Evolutionary conservation across 345 rosid species (phyloP), one percentile per base, ranked within the genome.

Genomic region (Anacardium occidentale): DNA sequence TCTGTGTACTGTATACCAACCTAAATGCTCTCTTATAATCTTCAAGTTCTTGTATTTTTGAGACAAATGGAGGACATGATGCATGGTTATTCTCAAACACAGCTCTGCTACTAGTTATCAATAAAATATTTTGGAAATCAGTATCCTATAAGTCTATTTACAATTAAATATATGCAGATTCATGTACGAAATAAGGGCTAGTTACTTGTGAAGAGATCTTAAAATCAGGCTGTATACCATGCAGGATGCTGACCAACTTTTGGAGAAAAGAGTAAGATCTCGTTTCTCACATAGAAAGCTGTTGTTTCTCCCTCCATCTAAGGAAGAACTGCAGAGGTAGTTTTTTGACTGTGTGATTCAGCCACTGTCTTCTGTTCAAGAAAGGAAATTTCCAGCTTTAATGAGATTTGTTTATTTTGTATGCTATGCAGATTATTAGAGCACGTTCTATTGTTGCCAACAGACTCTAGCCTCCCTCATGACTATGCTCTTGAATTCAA

Each of bases 171-270:
- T 50, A 40, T 48, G 47, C 25, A 0, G 62, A 3, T 5, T 15
- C 42, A 15, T 22, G 25, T 55, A 3, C 22, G 32, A 29, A 51
- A 29, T 45, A 24, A 21, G 21, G 64, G 8, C 24, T 40, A 2
- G 37, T 73, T 48, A 73, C 37, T 26, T 21, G 34, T 29, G 48
- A 63, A 40, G 45, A 40, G 21, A 21, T 29, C 42, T 66, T 45
- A 69, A 63, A 24, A 52, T 48, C 69, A 34, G 52, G 25, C 50
- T 12, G 20, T 34, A 47, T 47, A 2, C n/a, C 12, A 42, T 75
- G 73, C 88, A 92, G 99, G 98, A 92, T 79, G 99, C 92, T 69
- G 98, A 94, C 74, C 97, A 94, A 76, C 94, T 94, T 81, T 80
- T 94, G 82, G 98, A 94, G 75, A 94, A 94, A 81, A 83, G 98